Evolutionary conservation across 1,284 basidiomycete genomes (phyloP).

Genomic region (Paramarasmius palmivorus): DNA sequence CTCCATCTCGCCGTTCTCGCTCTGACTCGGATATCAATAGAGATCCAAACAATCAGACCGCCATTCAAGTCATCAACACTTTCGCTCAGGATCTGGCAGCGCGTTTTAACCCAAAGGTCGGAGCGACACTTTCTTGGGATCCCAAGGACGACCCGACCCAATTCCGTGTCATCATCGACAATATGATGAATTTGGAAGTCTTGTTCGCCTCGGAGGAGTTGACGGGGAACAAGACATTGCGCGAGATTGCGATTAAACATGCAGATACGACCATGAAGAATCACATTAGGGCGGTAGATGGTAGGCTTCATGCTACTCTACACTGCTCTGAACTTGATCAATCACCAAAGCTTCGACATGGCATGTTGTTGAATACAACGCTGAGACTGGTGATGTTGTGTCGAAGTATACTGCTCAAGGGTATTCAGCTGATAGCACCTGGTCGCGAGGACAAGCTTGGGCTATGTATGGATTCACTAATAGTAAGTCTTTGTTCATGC

Average conservation of each 20-base stretch:
- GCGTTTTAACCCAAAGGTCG: slow-evolving; percentile 45
- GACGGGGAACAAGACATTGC: slow-evolving; percentile 58
- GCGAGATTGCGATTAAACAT: slow-evolving; percentile 61
- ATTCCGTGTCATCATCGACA: slow-evolving; percentile 72
- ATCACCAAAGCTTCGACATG: slow-evolving; percentile 54
- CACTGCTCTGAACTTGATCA: background rate
- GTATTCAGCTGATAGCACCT: slow-evolving; percentile 63
- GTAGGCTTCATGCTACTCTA: slow-evolving; percentile 30
- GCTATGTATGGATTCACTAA: slow-evolving; percentile 69
- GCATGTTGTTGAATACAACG: slow-evolving; percentile 70
- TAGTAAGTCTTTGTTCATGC: slow-evolving; percentile 45
- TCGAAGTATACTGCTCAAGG: slow-evolving; percentile 59
- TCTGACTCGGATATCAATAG: slow-evolving; percentile 24
- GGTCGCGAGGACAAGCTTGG: slow-evolving; percentile 74
- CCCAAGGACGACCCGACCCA: slow-evolving; percentile 48
- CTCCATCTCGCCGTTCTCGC: background rate
- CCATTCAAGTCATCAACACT: slow-evolving; percentile 40
- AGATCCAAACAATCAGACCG: slow-evolving; percentile 46
- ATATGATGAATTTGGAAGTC: slow-evolving; percentile 77
- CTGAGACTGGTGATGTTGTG: slow-evolving; percentile 60
- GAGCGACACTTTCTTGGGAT: slow-evolving; percentile 59
- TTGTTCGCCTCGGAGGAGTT: slow-evolving; percentile 55
- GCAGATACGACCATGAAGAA: slow-evolving; percentile 68
- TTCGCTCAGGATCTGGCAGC: slow-evolving; percentile 45
- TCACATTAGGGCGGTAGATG: slow-evolving; percentile 64